Base-by-base conservation (phyloP, 2,329 filamentous ascomycete genomes). In the Botryotinia narcissicola region DNA sequence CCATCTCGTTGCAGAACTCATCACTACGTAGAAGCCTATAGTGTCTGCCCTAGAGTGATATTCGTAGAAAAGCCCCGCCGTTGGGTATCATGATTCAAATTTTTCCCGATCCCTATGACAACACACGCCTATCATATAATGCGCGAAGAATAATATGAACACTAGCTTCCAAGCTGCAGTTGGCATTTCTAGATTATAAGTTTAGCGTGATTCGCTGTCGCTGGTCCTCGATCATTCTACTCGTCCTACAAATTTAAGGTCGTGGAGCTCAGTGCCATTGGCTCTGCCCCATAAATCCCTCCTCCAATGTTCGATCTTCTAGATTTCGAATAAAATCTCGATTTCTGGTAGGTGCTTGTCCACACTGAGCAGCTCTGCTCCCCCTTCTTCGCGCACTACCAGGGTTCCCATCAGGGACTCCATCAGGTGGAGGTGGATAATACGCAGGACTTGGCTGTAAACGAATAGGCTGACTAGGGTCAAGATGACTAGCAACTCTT, bases 371-470 rank as follows among this genome's bases (percentile, higher is more conserved):
- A 63, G 88, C 87, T 73, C 94, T 88, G 80, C 93, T 95, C 62
- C 93, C 92, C 81, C 95, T 88, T 79, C 94, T 89, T 60, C 92
- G 89, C 44, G 92, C 87, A 83, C 84, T 88, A 82, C 72, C 84
- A 82, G 64, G 86, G 80, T 81, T 89, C n/a, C 86, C 85, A 75
- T 93, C 89, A 14, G 89, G 87, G 78, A 93, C 90, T 16, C 94
- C 93, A 77, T 98, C 95, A 10, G 92, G 90, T 2, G 95, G 93
- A 32, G 96, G 96, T 18, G 96, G 96, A 79, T 98, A 99, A 83
- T 99, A 99, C 2, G 96, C 96, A 8, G 96, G 96, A 78, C 94
- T 98, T 3, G 96, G 96, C 81, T 99, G 96, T 73, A 98, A 84
- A 68, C 96, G 90, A 79, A 99, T 98, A 0, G 96, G 96, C 74